phyloP scores from a whole-genome alignment of 495 filamentous ascomycete species.

The Pseudomonodictys pantanalensis region DNA sequence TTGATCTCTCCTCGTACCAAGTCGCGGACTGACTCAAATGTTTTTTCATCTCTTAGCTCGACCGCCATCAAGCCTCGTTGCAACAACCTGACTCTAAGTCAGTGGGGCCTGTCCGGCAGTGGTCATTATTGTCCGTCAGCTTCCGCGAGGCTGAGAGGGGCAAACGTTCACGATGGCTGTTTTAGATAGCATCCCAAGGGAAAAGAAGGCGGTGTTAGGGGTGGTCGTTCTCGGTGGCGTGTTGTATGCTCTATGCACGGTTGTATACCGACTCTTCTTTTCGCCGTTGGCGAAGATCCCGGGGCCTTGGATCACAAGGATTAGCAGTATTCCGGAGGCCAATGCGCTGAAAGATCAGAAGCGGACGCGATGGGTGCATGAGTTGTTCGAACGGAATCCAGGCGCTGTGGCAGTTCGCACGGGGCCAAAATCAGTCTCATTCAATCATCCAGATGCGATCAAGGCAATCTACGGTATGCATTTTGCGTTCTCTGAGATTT shows the following conservation, averaged over 20 bases:
- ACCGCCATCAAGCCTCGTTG: no score
- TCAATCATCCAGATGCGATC: conserved; percentile 31
- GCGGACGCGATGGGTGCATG: conserved; percentile 21
- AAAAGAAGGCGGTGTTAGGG: no score
- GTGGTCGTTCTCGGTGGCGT: background rate
- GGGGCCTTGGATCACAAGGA: conserved; percentile 27
- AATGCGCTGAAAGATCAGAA: conserved; percentile 22
- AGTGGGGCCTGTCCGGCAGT: no score
- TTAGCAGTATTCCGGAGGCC: conserved; percentile 23
- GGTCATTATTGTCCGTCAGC: no score
- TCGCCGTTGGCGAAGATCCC: conserved; percentile 29
- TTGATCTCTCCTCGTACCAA: no score
- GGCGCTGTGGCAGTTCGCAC: conserved; percentile 26
- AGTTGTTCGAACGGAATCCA: conserved; percentile 22
- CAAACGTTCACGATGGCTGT: no score
- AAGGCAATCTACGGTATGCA: conserved; percentile 27
- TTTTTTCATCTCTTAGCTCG: no score
- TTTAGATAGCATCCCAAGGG: no score
- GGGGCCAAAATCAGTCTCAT: conserved; percentile 26
- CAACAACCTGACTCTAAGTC: no score
- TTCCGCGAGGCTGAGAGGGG: no score
- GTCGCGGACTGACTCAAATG: no score
- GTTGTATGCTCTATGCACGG: background rate
- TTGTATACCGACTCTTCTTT: conserved; percentile 28
- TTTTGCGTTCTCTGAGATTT: background rate